Evolutionary conservation across 768 basidiomycete species (phyloP), one percentile per base, ranked within the genome.

Genomic region (Lactarius hengduanensis): DNA sequence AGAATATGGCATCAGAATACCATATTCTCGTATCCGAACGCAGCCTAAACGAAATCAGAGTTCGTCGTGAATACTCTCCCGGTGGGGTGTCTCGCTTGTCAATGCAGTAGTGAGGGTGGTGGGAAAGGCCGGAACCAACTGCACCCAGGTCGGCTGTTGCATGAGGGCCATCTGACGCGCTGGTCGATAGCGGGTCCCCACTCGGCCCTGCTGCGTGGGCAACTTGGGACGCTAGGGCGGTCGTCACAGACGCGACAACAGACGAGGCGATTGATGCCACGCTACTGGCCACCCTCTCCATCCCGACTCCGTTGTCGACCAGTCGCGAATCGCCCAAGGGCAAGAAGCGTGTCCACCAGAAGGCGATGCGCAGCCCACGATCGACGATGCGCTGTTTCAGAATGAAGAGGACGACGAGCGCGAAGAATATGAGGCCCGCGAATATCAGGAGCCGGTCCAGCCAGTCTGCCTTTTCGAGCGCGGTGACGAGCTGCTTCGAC

Each of bases 401-500:
- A 70, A 99, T 90, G 72, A 92, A 96, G 30, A 89, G 82, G 8
- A 94, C 87, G 36, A 92, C 89, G 20, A 95, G 84, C 65, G 87
- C 68, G 79, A 99, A 99, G 76, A 98, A 92, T 13, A 81, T 74
- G 41, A 98, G 85, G 0, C 86, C 92, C 2, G 86, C 81, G 62
- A 94, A 78, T 71, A 99, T 89, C 68, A 98, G 79, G 34, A 97
- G 75, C 7, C 96, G 89, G 79, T 99, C 97, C 22, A 96, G 80
- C 86, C 91, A 89, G 80, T 98, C 96, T 18, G 94, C 85, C 66
- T 89, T 89, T 77, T 97, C 92, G 57, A 99, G 86, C 0, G 89
- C 86, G 16, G 89, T 91, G 70, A 98, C 87, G 68, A 99, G 85
- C 32, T 89, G 83, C 72, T 91, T 90, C 2, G 95, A 96, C 55